phyloP scores from a whole-genome alignment of 2,329 filamentous ascomycete genomes.

The Bipolaris bicolor region DNA sequence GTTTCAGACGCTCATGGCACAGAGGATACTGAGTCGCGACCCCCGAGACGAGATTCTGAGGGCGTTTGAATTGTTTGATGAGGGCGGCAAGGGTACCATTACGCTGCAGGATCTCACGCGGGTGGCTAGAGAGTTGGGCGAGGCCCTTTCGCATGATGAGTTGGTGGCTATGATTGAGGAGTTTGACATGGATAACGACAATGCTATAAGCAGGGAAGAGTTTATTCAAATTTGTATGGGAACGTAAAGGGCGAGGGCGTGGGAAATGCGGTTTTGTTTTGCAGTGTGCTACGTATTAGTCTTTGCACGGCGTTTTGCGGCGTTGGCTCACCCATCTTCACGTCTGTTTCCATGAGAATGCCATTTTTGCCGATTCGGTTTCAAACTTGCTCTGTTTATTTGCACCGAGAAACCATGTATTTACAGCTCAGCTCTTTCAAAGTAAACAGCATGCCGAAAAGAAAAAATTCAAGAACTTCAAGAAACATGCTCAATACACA shows the following conservation, averaged over 20 bases:
- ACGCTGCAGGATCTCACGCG: conserved; percentile 84
- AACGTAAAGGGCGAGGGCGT: conserved; percentile 6
- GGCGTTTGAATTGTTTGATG: conserved; percentile 92
- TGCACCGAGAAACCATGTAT: conserved; percentile 45
- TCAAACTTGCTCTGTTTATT: conserved; percentile 34
- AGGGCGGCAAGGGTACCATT: conserved; percentile 88
- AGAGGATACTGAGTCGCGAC: conserved; percentile 80
- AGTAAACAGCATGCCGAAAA: conserved; percentile 12
- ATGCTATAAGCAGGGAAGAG: conserved; percentile 69
- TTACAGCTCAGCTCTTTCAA: conserved; percentile 40
- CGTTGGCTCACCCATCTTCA: conserved; percentile 4
- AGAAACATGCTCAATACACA: conserved; percentile 39
- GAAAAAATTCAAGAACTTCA: conserved; percentile 7
- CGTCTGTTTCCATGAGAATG: background rate
- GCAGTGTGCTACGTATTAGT: background rate
- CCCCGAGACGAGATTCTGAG: conserved; percentile 89
- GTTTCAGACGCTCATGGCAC: conserved; percentile 76
- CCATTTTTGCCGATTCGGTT: conserved; percentile 7
- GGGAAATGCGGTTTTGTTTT: background rate
- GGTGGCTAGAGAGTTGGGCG: conserved; percentile 88
- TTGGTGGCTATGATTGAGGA: conserved; percentile 96
- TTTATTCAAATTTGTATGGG: conserved; percentile 71
- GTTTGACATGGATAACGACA: conserved; percentile 93
- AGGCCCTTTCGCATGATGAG: conserved; percentile 91
- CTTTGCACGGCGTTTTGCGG: conserved; percentile 11